Percentiles rank a stretch among this genome's conserved stretches.
Conservation (phyloP, 441 rosid species). For the Mallotus repandus region DNA sequence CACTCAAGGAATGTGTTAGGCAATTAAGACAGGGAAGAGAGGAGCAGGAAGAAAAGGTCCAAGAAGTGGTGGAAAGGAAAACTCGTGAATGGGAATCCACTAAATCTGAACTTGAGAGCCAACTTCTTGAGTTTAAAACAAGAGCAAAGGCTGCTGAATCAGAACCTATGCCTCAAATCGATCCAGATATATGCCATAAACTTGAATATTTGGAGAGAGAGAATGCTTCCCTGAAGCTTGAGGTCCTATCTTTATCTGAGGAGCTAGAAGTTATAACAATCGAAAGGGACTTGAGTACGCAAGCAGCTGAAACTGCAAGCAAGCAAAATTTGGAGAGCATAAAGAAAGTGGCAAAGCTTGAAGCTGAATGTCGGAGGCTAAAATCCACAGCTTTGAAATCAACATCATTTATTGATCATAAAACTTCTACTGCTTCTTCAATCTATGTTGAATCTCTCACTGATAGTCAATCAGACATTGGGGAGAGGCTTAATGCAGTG, state of each 20-base stretch:
- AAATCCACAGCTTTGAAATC: conserved; percentile 49
- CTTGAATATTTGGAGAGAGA: conserved; percentile 60
- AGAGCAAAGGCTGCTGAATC: conserved; percentile 38
- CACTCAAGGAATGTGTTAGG: conserved; percentile 91
- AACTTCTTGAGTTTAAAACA: conserved; percentile 43
- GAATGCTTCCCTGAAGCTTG: conserved; percentile 53
- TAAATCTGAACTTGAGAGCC: conserved; percentile 50
- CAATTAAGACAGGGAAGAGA: conserved; percentile 81
- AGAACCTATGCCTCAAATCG: conserved; percentile 26
- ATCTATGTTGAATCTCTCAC: conserved; percentile 48
- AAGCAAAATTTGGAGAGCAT: conserved; percentile 88
- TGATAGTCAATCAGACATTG: conserved; percentile 77
- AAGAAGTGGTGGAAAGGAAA: conserved; percentile 49
- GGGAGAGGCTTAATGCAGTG: conserved; percentile 46
- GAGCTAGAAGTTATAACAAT: conserved; percentile 70
- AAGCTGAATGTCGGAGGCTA: conserved; percentile 83
- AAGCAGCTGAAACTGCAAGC: conserved; percentile 89
- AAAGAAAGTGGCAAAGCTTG: conserved; percentile 79
- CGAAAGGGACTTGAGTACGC: conserved; percentile 86
- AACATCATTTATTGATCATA: conserved; percentile 38
- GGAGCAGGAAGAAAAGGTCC: conserved; percentile 65
- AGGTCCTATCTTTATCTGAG: conserved; percentile 51
- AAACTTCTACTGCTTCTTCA: conserved; percentile 44
- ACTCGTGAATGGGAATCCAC: conserved; percentile 55
- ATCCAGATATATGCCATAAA: conserved; percentile 42